phyloP scores from a whole-genome alignment of 75 land plant species.

The Isoetes taiwanensis region DNA sequence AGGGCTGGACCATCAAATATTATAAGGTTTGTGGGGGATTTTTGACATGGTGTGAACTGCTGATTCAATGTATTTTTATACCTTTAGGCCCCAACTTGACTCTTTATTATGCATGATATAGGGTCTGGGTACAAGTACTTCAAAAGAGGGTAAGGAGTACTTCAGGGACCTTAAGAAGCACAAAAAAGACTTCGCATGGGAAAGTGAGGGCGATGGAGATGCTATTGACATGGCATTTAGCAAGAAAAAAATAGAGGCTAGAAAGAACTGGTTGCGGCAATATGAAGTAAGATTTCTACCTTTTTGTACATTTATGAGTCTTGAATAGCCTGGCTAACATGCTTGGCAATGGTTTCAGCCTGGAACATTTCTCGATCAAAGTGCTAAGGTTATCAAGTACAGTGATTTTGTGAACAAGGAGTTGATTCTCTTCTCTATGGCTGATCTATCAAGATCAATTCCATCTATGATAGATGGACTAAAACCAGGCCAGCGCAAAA shows the following conservation, averaged over 20 bases:
- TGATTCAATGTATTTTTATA: not conserved
- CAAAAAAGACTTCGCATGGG: constrained; percentile 85
- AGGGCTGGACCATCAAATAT: constrained; percentile 88
- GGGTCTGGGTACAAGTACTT: constrained; percentile 97
- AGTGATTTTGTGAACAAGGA: constrained; percentile 94
- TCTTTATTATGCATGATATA: constrained; percentile 8
- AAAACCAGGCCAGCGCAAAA: constrained; percentile 95
- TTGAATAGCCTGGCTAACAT: not conserved
- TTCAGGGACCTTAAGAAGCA: constrained; percentile 59
- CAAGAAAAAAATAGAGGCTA: constrained; percentile 94
- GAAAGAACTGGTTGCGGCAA: constrained; percentile 91
- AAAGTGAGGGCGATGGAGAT: constrained; percentile 69
- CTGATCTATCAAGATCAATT: constrained; percentile 86
- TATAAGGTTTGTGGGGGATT: constrained; percentile 55
- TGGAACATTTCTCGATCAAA: constrained; percentile 84
- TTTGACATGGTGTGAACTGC: not conserved
- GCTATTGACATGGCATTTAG: constrained; percentile 97
- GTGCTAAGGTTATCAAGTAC: constrained; percentile 57
- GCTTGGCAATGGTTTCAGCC: constrained; percentile 31
- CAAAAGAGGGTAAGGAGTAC: constrained; percentile 90
- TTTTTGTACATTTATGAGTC: not conserved
- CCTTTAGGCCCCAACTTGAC: not conserved
- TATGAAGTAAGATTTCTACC: constrained; percentile 59
- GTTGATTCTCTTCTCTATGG: constrained; percentile 80
- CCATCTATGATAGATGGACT: constrained; percentile 98